phyloP scores from a whole-genome alignment of 257 asterid species.

The Echium plantagineum region DNA sequence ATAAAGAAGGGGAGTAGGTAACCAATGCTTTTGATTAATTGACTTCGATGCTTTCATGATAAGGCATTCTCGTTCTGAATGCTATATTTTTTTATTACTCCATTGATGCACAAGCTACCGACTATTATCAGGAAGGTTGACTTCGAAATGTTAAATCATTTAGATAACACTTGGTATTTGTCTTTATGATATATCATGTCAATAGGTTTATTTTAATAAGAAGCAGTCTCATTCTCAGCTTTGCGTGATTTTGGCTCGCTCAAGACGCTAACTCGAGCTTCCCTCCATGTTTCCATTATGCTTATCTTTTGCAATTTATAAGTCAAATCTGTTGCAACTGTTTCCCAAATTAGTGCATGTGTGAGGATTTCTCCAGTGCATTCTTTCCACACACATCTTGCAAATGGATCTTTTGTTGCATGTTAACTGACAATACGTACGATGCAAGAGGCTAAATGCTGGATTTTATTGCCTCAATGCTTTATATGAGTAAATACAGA shows the following conservation, averaged over 20 bases:
- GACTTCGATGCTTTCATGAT: conserved; percentile 40
- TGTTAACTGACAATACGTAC: no score
- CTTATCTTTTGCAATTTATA: background rate
- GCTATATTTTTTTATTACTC: conserved; percentile 18
- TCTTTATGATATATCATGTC: background rate
- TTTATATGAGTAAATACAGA: background rate
- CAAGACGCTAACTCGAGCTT: background rate
- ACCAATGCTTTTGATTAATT: conserved; percentile 73
- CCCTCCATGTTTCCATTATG: background rate
- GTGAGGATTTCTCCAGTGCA: no score
- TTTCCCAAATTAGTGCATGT: no score
- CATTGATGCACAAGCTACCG: conserved; percentile 21
- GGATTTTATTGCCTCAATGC: background rate
- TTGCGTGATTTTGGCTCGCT: background rate
- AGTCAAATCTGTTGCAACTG: no score
- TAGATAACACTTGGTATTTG: background rate
- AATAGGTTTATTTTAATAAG: no score
- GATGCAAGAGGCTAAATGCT: background rate
- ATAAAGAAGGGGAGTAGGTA: conserved; percentile 99
- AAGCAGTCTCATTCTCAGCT: no score
- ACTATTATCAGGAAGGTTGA: conserved; percentile 14
- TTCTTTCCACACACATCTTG: no score
- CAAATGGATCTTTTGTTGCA: no score
- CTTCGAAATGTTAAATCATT: conserved; percentile 3
- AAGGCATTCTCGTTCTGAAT: conserved; percentile 32